Percentiles rank a stretch among this genome's conserved stretches.
Conservation (phyloP, 2,329 filamentous ascomycete genomes). For the Canariomyces notabilis region DNA sequence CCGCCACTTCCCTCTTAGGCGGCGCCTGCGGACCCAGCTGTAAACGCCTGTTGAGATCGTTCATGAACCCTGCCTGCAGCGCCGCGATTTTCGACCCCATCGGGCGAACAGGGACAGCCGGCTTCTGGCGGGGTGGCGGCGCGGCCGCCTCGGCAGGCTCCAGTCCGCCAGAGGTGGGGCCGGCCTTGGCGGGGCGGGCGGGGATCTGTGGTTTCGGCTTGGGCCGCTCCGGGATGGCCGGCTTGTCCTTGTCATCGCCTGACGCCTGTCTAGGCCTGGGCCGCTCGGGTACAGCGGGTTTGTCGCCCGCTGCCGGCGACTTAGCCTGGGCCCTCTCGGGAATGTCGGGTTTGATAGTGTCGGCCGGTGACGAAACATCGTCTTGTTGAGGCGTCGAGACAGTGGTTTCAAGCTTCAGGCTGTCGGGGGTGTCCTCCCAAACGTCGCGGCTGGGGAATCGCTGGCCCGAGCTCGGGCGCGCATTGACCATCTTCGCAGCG, state of each 20-base stretch:
- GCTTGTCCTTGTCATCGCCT: conserved; percentile 34
- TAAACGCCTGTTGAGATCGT: conserved; percentile 83
- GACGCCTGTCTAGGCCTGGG: conserved; percentile 46
- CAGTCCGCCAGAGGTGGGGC: conserved; percentile 35
- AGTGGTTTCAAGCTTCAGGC: conserved; percentile 71
- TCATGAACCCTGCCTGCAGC: conserved; percentile 86
- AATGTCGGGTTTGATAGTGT: conserved; percentile 53
- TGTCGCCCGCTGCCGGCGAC: conserved; percentile 34
- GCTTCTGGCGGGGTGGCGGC: conserved; percentile 62
- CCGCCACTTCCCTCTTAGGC: conserved; percentile 63
- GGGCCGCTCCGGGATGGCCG: conserved; percentile 46
- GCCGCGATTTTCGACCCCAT: conserved; percentile 83
- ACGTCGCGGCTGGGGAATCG: conserved; percentile 89
- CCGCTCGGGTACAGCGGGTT: conserved; percentile 46
- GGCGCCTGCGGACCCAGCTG: conserved; percentile 76
- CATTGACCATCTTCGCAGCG: conserved; percentile 36
- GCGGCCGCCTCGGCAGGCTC: conserved; percentile 38
- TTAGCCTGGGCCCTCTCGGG: conserved; percentile 49
- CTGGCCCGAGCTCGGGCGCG: conserved; percentile 46
- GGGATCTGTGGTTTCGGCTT: conserved; percentile 61
- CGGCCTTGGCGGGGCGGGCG: conserved; percentile 55
- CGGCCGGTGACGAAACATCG: conserved; percentile 38
- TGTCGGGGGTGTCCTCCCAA: conserved; percentile 91
- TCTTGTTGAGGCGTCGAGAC: conserved; percentile 52
- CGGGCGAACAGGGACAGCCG: conserved; percentile 73